Base-by-base conservation (phyloP, 441 rosid species). In the Adansonia grandidieri region DNA sequence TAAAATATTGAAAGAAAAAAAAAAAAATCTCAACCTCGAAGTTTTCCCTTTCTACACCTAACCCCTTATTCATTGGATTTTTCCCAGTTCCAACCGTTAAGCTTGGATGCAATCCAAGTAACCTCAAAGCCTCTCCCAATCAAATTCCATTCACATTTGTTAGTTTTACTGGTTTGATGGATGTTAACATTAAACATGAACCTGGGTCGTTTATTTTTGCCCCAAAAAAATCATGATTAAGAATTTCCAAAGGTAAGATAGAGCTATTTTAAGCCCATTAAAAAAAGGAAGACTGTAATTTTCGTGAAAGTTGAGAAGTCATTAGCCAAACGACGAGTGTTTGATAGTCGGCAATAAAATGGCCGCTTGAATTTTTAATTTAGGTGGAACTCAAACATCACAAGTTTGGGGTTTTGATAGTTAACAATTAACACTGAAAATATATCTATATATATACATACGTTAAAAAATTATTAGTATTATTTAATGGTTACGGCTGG, bases 121-220 rank as follows among this genome's bases (percentile, higher is more conserved):
- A 22, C 74, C 73, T 40, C 9, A 17, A 57, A 57, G 19, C 48
- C 44, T 14, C 17, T 14, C 17, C 44, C 19, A 64, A 37, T 40
- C 71, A 40, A 66, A 37, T 54, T 72, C 32, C 37, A 9, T 56
- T 72, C 64, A 72, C 64, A 72, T 72, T 72, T 54, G 64, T 72
- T 54, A 72, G 50, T 37, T 54, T 72, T n/a, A 37, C 24, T 40
- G 50, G 5, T 40, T 54, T 72, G 75, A 54, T 37, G 20, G 69
- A 37, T 37, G 32, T 9, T 37, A 57, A 40, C 24, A 72, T 72
- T 37, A 5, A 40, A 10, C 47, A 71, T 37, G 6, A 40, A 54
- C n/a, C 63, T 9, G 37, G 37, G 28, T n/a, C 32, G 48, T 42
- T 53, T 9, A 40, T 8, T 64, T 32, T n/a, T 63, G 32, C 44